Evolutionary conservation across 768 basidiomycete species (phyloP).

Genomic region (Hydnomerulius pinastri): DNA sequence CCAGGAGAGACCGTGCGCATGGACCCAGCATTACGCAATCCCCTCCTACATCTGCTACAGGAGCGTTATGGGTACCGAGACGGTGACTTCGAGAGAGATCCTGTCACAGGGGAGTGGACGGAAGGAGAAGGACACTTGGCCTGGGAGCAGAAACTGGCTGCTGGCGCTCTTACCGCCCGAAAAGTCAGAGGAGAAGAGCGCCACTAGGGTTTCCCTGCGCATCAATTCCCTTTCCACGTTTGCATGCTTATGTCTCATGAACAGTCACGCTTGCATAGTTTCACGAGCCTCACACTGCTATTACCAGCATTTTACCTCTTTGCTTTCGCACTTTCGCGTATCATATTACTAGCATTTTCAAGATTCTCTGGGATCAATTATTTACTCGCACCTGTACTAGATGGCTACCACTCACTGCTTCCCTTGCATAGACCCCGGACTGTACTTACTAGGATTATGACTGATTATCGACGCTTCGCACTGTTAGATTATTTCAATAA

Average conservation of each 20-base stretch:
- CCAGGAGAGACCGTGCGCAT: constrained; percentile 86
- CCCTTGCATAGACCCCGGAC: too few relatives aligned
- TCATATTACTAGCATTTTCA: background rate
- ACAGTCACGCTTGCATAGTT: background rate
- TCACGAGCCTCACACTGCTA: too few relatives aligned
- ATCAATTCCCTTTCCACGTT: background rate
- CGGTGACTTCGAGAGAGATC: constrained; percentile 81
- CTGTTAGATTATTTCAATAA: too few relatives aligned
- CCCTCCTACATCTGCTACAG: constrained; percentile 71
- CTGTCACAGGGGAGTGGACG: constrained; percentile 63
- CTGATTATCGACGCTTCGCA: too few relatives aligned
- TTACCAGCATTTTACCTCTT: too few relatives aligned
- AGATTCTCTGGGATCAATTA: background rate
- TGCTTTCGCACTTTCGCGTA: too few relatives aligned
- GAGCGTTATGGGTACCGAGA: constrained; percentile 77
- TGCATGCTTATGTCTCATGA: background rate
- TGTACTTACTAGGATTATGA: too few relatives aligned
- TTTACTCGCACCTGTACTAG: background rate
- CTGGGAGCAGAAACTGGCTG: constrained; percentile 62
- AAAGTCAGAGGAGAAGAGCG: constrained; percentile 42
- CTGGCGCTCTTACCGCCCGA: constrained; percentile 38
- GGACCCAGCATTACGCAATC: constrained; percentile 85
- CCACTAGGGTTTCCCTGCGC: constrained; percentile 23
- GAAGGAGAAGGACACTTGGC: constrained; percentile 60
- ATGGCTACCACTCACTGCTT: background rate